These are phyloP conservation scores for Xerocomus amazonicus DNA, from an alignment of 1,284 basidiomycete genomes.

Conservation along the genomic window DNA sequence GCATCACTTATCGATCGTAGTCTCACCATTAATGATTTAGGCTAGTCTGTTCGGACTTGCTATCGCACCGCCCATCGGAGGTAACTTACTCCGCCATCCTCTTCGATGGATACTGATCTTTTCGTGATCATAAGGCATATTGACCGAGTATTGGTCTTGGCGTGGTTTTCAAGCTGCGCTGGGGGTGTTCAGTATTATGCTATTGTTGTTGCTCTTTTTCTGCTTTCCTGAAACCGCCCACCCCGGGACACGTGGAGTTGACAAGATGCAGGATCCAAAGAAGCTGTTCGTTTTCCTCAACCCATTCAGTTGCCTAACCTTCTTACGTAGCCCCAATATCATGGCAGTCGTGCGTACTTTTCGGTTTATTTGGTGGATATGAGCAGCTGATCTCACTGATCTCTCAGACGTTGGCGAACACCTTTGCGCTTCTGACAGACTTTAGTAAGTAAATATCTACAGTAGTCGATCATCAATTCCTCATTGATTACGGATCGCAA, in stretches of 20 bases:
- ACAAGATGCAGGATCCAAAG: conserved; percentile 33
- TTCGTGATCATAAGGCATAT: conserved; percentile 32
- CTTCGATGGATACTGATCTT: neutral
- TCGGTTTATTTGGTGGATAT: neutral
- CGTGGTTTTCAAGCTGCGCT: conserved; percentile 58
- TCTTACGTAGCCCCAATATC: conserved; percentile 60
- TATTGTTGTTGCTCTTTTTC: conserved; percentile 44
- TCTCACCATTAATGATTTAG: conserved; percentile 21
- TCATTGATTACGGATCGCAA: neutral
- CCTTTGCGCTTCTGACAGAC: conserved; percentile 41
- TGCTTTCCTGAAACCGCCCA: conserved; percentile 73
- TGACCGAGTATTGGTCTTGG: conserved; percentile 64
- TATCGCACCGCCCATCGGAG: conserved; percentile 43
- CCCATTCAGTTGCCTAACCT: conserved; percentile 49
- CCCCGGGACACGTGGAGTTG: conserved; percentile 45
- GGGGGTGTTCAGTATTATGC: conserved; percentile 42
- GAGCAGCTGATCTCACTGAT: neutral
- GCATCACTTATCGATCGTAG: neutral
- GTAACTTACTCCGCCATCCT: conserved; percentile 18
- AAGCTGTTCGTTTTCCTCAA: conserved; percentile 52
- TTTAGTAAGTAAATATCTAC: conserved; percentile 35
- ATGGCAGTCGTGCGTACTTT: conserved; percentile 45
- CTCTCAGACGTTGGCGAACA: conserved; percentile 40
- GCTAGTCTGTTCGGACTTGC: conserved; percentile 44
- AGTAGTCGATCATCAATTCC: neutral